Evolutionary conservation across 495 filamentous ascomycete species (phyloP).

Genomic region (Paragyromitra xinjiangensis): DNA sequence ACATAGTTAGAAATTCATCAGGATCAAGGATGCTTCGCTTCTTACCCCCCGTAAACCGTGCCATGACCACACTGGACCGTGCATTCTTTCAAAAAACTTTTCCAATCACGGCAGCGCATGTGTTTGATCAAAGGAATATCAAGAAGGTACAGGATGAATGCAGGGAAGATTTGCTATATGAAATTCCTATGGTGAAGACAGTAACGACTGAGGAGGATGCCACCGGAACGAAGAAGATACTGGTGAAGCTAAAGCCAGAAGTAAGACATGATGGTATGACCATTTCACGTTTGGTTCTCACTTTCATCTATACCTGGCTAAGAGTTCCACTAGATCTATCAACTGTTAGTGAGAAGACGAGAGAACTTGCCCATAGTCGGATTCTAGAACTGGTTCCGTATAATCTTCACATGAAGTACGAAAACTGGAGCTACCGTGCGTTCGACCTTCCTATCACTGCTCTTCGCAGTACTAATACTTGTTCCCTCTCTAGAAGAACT

Average conservation of each 20-base stretch:
- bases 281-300: conserved; percentile 31
- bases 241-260: conserved; percentile 75
- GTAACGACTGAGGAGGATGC: conserved; percentile 65
- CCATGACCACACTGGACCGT: conserved; percentile 80
- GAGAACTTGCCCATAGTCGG: conserved; percentile 71
- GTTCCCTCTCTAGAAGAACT: conserved; percentile 71
- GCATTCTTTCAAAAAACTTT: conserved; percentile 82
- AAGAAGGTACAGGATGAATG: conserved; percentile 70
- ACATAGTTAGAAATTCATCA: conserved; percentile 5
- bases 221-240: conserved; percentile 69
- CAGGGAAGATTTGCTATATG: conserved; percentile 67
- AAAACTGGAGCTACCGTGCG: conserved; percentile 84
- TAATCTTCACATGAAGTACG: conserved; percentile 78
- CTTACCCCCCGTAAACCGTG: conserved; percentile 82
- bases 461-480: not conserved
- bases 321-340: conserved; percentile 65
- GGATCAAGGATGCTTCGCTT: conserved; percentile 63
- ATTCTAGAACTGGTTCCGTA: conserved; percentile 77
- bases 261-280: conserved; percentile 72
- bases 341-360: conserved; percentile 79
- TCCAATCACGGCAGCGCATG: conserved; percentile 77
- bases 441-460: not conserved
- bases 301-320: conserved; percentile 1
- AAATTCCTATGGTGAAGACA: conserved; percentile 67
- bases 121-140: conserved; percentile 77